Conservation (phyloP, 2,329 filamentous ascomycete species). For the Thermomyces lanuginosus region DNA sequence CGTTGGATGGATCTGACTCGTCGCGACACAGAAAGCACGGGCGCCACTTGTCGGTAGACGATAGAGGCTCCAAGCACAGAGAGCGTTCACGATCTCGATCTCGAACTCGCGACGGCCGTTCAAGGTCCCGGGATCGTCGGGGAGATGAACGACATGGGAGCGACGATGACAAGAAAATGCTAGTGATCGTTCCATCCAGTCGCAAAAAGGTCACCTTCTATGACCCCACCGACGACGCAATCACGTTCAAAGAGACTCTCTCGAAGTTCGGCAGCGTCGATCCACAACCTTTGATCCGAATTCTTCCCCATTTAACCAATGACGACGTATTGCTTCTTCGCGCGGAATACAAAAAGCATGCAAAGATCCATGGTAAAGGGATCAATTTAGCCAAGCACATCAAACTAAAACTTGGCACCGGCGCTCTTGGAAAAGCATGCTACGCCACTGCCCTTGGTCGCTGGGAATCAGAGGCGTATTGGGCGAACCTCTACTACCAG, state of each 20-base stretch:
- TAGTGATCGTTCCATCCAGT: conserved; percentile 30
- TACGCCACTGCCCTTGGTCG: conserved; percentile 77
- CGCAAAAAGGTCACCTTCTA: conserved; percentile 60
- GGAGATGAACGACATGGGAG: conserved; percentile 15
- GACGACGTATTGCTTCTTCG: conserved; percentile 78
- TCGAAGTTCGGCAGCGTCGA: conserved; percentile 50
- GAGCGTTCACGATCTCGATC: conserved; percentile 1
- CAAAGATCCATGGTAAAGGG: conserved; percentile 44
- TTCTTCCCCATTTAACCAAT: conserved; percentile 68
- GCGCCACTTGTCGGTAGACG: conserved; percentile 5
- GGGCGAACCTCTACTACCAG: conserved; percentile 97
- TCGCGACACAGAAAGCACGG: too few species aligned
- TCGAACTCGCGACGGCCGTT: conserved; percentile 6
- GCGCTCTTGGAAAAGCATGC: conserved; percentile 64
- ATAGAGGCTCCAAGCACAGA: conserved; percentile 4
- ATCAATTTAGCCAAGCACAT: conserved; percentile 37
- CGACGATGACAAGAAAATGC: conserved; percentile 18
- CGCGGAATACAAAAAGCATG: conserved; percentile 76
- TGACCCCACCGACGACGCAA: conserved; percentile 64
- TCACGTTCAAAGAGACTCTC: conserved; percentile 58
- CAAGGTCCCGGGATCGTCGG: conserved; percentile 7
- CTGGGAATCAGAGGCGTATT: conserved; percentile 91
- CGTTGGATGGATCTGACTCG: conserved; percentile 16
- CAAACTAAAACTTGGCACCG: conserved; percentile 31
- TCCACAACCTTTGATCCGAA: conserved; percentile 56